Evolutionary conservation across 352 stramenopile genomes (phyloP).

Genomic region (Phytophthora palmivora): DNA sequence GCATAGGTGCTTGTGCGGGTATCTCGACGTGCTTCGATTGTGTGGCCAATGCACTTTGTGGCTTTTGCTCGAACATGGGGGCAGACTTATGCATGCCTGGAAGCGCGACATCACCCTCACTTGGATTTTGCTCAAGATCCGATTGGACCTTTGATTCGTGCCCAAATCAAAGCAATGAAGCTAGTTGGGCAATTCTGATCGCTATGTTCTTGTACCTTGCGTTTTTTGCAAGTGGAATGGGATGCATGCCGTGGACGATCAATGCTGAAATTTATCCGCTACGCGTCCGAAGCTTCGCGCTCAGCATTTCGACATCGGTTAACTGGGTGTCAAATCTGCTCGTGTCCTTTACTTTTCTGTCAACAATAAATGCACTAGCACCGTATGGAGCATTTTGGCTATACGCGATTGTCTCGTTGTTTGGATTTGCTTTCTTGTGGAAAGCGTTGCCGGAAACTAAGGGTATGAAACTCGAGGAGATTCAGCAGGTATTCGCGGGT

Average conservation of each 20-base stretch:
- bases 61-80: conserved; percentile 20
- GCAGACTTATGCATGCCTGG: conserved; percentile 42
- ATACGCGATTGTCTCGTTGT: conserved; percentile 80
- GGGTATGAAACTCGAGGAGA: conserved; percentile 92
- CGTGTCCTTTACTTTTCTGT: conserved; percentile 95
- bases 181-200: conserved; percentile 64
- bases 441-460: conserved; percentile 93
- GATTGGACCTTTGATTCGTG: conserved; percentile 65
- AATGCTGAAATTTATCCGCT: conserved; percentile 96
- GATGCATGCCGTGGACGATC: conserved; percentile 94
- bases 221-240: conserved; percentile 84
- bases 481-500: conserved; percentile 85
- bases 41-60: conserved; percentile 59
- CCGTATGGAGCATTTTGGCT: conserved; percentile 91
- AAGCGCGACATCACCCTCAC: conserved; percentile 12
- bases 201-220: conserved; percentile 78
- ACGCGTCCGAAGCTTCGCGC: conserved; percentile 83
- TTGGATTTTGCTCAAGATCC: conserved; percentile 26
- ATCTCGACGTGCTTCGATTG: conserved; percentile 75
- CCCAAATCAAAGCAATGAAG: conserved; percentile 40
- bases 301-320: conserved; percentile 89
- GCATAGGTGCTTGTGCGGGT: conserved; percentile 38
- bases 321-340: conserved; percentile 95
- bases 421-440: conserved; percentile 84
- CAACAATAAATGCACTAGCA: conserved; percentile 69